Evolutionary conservation across 2,329 filamentous ascomycete species (phyloP), one percentile per base, ranked within the genome.

Genomic region (Amylocarpus encephaloides): DNA sequence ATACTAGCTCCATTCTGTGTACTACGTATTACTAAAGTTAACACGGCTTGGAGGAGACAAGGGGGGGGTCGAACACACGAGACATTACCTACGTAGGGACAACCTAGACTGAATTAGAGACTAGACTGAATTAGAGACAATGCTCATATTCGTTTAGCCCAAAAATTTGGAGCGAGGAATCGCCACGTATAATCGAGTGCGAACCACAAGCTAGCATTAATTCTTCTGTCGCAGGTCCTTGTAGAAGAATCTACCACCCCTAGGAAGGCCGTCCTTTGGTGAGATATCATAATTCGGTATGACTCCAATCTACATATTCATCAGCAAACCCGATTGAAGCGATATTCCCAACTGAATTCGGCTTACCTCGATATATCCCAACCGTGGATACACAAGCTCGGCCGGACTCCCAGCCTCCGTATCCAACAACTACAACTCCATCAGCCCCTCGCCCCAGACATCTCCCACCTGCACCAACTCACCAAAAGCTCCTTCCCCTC

Each of bases 401-500:
- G 77, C 80, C 7, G 68, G 64, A 56, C 71, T 76, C 3, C 71
- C 75, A 3, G 72, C 71, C 54, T 75, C 75, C 1, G 77, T 75
- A 52, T 79, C 77, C 3, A 80, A 67, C 55, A 75, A 22, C 40
- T 43, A 40, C 9, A 42, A 16, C 9, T 52, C 58, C 35, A 61
- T 49, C 49, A 45, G 26, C 15, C 40, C 39, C 19, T 33, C 19
- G 13, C 29, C 19, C 32, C 34, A 12, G n/a, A 34, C 13, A 11
- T 35, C 9, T 26, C 2, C 12, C 9, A 30, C 15, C n/a, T 16
- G 30, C 11, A 4, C n/a, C n/a, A 29, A 71, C 77, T 62, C 61
- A 82, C 79, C 63, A 85, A 62, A 57, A 80, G 65, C 9, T 69
- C 75, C 52, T 72, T 72, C 10, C 75, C 77, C 38, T 71, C 67